Evolutionary conservation across 1,284 basidiomycete species (phyloP).

Genomic region (Psilocybe mexicana): DNA sequence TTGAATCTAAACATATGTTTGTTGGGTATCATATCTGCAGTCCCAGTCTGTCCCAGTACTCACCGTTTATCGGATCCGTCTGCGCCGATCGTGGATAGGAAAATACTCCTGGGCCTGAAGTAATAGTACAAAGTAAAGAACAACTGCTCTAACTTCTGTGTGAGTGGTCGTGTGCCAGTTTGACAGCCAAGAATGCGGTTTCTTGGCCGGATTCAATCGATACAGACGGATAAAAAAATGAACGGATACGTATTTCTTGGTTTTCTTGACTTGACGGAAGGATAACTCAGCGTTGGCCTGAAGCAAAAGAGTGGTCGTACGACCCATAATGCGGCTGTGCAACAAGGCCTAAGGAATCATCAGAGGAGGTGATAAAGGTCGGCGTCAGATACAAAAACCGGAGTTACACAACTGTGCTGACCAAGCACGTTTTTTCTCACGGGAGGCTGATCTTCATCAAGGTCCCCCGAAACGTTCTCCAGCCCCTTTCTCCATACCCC

Average conservation of each 20-base stretch:
- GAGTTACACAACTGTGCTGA: too few relatives aligned
- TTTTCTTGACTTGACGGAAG: not conserved
- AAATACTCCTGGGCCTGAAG: not conserved
- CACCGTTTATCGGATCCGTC: not conserved
- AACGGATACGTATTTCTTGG: not conserved
- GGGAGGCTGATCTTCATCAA: too few relatives aligned
- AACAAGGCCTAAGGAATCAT: not conserved
- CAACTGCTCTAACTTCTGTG: too few relatives aligned
- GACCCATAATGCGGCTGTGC: not conserved
- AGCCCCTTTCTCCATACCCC: not conserved
- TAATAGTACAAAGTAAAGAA: not conserved
- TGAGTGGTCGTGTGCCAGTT: not conserved
- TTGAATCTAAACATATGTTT: not conserved
- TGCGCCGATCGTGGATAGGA: not conserved
- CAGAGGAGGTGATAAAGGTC: not conserved
- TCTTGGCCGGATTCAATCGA: not conserved
- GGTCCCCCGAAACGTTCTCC: not conserved
- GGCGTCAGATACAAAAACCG: too few relatives aligned
- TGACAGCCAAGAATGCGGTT: not conserved
- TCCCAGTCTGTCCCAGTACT: too few relatives aligned
- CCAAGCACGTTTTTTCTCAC: too few relatives aligned
- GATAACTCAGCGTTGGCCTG: too few relatives aligned
- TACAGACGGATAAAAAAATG: not conserved
- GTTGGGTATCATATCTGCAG: too few relatives aligned
- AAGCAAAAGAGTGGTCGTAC: not conserved